Conservation (phyloP, 2,329 filamentous ascomycete genomes). For the Aspergillus glaucus region DNA sequence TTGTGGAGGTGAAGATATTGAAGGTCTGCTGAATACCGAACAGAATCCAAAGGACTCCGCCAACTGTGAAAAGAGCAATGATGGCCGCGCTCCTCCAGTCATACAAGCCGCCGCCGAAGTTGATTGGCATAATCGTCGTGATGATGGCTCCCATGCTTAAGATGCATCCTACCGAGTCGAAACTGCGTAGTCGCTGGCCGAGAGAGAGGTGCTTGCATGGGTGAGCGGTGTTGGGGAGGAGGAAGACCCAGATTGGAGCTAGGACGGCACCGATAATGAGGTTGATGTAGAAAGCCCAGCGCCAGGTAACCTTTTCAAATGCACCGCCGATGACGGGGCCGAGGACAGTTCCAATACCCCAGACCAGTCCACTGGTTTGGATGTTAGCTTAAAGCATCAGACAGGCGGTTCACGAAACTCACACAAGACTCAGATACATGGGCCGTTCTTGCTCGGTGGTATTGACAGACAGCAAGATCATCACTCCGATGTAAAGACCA, state of each 20-base stretch:
- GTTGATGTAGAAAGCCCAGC: slow-evolving; percentile 52
- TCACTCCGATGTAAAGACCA: slow-evolving; percentile 24
- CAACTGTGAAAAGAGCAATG: slow-evolving; percentile 21
- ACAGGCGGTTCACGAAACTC: slow-evolving; percentile 7
- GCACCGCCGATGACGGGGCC: slow-evolving; percentile 24
- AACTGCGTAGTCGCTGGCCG: slow-evolving; percentile 18
- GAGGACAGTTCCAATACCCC: slow-evolving; percentile 31
- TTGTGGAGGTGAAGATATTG: slow-evolving; percentile 39
- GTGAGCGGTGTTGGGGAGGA: slow-evolving; percentile 30
- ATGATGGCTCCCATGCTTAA: slow-evolving; percentile 41
- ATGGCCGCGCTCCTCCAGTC: slow-evolving; percentile 38
- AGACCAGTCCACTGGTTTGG: slow-evolving; percentile 20
- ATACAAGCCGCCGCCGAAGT: slow-evolving; percentile 47
- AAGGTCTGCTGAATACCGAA: slow-evolving; percentile 44
- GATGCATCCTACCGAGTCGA: slow-evolving; percentile 45
- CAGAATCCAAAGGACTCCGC: slow-evolving; percentile 37
- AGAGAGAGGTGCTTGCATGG: slow-evolving; percentile 8
- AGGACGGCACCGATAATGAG: slow-evolving; percentile 42
- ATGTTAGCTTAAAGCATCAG: slow-evolving; percentile 24
- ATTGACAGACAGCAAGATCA: slow-evolving; percentile 20
- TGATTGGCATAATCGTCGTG: slow-evolving; percentile 44
- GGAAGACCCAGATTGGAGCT: slow-evolving; percentile 40
- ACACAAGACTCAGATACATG: slow-evolving; percentile 4
- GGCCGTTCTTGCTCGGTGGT: slow-evolving; percentile 17
- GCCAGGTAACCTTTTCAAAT: slow-evolving; percentile 20